Conservation (phyloP, 129 eudicot species). For the Chrysanthemum seticuspe region DNA sequence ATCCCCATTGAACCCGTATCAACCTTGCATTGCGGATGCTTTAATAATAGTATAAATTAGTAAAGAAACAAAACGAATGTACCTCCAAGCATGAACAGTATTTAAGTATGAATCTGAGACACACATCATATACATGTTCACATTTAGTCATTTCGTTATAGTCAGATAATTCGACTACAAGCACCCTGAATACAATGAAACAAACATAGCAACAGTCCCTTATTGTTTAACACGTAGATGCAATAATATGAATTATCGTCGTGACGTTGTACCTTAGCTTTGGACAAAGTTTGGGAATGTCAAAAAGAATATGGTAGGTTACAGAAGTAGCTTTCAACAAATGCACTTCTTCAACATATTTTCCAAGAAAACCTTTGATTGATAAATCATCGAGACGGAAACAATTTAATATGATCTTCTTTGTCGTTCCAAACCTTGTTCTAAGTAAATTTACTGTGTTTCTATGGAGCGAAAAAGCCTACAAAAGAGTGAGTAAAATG, state of each 20-base stretch:
- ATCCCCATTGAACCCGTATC: too few relatives aligned
- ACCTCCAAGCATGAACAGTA: constrained; percentile 49
- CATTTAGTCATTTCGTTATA: background rate
- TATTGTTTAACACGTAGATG: background rate
- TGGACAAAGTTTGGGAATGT: constrained; percentile 52
- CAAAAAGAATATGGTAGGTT: constrained; percentile 40
- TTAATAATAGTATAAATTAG: too few relatives aligned
- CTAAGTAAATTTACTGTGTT: constrained; percentile 28
- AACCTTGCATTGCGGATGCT: too few relatives aligned
- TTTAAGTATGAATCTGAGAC: constrained; percentile 29
- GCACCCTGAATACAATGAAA: constrained; percentile 42
- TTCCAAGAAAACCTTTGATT: constrained; percentile 37
- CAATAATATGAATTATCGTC: too few relatives aligned
- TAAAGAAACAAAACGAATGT: background rate
- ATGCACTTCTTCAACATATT: constrained; percentile 45
- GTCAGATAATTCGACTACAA: constrained; percentile 50
- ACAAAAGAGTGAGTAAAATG: background rate
- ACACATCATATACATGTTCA: background rate
- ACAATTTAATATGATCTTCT: constrained; percentile 56
- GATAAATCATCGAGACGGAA: constrained; percentile 43
- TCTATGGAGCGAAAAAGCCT: constrained; percentile 46
- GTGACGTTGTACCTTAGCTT: constrained; percentile 48
- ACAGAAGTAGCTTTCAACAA: constrained; percentile 59
- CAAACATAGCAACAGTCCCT: background rate
- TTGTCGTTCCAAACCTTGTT: constrained; percentile 28